Evolutionary conservation across 495 filamentous ascomycete species (phyloP), one percentile per base, ranked within the genome.

Genomic region (Penicillium samsonianum): DNA sequence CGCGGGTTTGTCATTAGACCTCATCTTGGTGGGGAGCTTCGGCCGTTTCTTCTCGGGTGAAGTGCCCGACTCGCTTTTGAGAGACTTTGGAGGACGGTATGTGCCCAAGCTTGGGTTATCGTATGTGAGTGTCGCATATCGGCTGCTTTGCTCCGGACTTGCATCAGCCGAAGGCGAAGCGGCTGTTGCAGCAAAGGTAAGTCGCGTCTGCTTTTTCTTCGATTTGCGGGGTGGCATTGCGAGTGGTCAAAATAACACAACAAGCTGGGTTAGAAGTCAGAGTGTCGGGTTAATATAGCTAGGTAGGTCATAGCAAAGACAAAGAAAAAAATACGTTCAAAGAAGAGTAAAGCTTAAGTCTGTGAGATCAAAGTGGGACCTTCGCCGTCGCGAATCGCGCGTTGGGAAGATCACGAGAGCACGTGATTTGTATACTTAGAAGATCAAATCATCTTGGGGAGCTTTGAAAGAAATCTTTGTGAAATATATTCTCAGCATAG

Each of bases 131-230:
- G 58, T 75, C 10, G 78, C 70, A 17, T 63, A 67, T 35, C 74
- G 71, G 53, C 62, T 67, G 35, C 31, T 54, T 16, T 62, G 62
- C 4, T 62, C 60, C 10, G 52, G 61, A 26, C 50, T 64, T 5
- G 17, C 51, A 47, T 55, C 47, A 5, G 52, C 47, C 0, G 60
- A 45, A 16, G 67, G 56, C 4, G 64, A 46, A n/a, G 68, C 63
- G 28, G 65, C 55, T 22, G 70, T 38, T 14, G 76, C 63, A 14
- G 67, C 68, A 53, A 80, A 81, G 23, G 74, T 60, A 43, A 81
- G 76, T 49, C 76, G 76, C 43, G 79, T 77, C 64, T 80, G 78
- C 62, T 78, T 79, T 57, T 76, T 78, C 20, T 61, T 60, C 14
- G 68, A 62, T 52, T 65, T 72, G 67, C 74, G 71, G 63, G 74